Evolutionary conservation across 345 rosid species (phyloP).

Genomic region (Gossypium stocksii): DNA sequence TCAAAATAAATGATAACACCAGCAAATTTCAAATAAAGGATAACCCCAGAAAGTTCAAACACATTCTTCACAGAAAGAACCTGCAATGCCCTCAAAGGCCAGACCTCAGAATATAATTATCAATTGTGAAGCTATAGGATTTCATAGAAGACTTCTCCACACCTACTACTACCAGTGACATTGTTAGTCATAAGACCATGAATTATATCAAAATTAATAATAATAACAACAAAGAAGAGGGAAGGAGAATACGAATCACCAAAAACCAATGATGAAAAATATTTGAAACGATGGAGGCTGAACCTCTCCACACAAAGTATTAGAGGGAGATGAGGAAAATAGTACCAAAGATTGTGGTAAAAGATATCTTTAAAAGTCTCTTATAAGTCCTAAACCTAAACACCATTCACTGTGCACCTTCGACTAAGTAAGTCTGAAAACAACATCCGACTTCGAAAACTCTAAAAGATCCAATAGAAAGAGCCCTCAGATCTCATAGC

Average conservation of each 20-base stretch:
- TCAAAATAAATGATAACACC: too few relatives aligned
- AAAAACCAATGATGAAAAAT: too few relatives aligned
- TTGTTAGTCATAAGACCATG: neutral
- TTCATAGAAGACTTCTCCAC: neutral
- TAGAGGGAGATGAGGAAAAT: neutral
- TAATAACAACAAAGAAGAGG: neutral
- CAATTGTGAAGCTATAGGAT: neutral
- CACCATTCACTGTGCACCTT: neutral
- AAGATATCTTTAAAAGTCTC: neutral
- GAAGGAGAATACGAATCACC: neutral
- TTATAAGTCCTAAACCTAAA: neutral
- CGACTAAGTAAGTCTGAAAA: neutral
- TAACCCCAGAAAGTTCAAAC: too few relatives aligned
- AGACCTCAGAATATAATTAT: neutral
- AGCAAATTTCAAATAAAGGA: too few relatives aligned
- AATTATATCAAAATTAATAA: neutral
- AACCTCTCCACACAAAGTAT: neutral
- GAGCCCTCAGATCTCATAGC: conserved; percentile 18
- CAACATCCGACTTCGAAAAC: neutral
- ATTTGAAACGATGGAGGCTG: neutral
- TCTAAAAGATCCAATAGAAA: neutral
- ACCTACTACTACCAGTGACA: neutral
- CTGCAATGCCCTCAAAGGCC: neutral
- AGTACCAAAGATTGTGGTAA: neutral
- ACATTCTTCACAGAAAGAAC: neutral